A percentile compares a stretch with the other conserved stretches of the same genome.
phyloP scores from a whole-genome alignment of 352 stramenopile species.

The Phytophthora hybrid region DNA sequence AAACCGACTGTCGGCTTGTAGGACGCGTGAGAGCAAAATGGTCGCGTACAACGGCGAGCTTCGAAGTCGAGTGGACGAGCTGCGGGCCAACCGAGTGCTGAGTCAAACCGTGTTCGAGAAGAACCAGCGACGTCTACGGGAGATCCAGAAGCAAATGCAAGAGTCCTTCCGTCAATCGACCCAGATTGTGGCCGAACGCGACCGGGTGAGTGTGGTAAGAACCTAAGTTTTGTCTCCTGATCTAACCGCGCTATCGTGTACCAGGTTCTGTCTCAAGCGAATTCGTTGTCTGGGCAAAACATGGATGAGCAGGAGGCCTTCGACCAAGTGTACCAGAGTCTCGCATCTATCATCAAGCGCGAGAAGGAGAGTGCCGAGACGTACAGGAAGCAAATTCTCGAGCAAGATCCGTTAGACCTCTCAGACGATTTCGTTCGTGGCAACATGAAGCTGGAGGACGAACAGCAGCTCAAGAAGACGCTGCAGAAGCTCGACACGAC shows the following conservation, averaged over 20 bases:
- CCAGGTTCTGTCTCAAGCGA: slow-evolving; percentile 73
- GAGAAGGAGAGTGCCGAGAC: slow-evolving; percentile 79
- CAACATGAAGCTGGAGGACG: slow-evolving; percentile 83
- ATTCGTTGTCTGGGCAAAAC: slow-evolving; percentile 72
- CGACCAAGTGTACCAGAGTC: slow-evolving; percentile 75
- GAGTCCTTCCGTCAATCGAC: slow-evolving; percentile 75
- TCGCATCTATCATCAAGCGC: slow-evolving; percentile 75
- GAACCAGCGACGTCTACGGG: slow-evolving; percentile 75
- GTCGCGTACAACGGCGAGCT: slow-evolving; percentile 65
- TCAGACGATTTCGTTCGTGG: slow-evolving; percentile 76
- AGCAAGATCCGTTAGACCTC: slow-evolving; percentile 73
- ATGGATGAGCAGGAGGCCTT: slow-evolving; percentile 82
- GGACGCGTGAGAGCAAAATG: slow-evolving; percentile 83
- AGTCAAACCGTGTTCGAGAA: slow-evolving; percentile 85
- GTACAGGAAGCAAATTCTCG: slow-evolving; percentile 84
- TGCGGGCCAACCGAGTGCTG: slow-evolving; percentile 69
- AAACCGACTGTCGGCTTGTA: slow-evolving; percentile 77
- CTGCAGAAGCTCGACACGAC: slow-evolving; percentile 69
- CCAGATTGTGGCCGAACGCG: slow-evolving; percentile 74
- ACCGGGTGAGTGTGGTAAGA: slow-evolving; percentile 47
- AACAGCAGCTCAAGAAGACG: slow-evolving; percentile 73
- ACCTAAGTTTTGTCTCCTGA: slow-evolving; percentile 3
- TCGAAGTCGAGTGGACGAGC: slow-evolving; percentile 59
- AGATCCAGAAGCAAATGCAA: slow-evolving; percentile 85
- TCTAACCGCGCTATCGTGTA: neutral